Base-by-base conservation (phyloP, 768 basidiomycete species). In the Pleurotus cornucopiae region DNA sequence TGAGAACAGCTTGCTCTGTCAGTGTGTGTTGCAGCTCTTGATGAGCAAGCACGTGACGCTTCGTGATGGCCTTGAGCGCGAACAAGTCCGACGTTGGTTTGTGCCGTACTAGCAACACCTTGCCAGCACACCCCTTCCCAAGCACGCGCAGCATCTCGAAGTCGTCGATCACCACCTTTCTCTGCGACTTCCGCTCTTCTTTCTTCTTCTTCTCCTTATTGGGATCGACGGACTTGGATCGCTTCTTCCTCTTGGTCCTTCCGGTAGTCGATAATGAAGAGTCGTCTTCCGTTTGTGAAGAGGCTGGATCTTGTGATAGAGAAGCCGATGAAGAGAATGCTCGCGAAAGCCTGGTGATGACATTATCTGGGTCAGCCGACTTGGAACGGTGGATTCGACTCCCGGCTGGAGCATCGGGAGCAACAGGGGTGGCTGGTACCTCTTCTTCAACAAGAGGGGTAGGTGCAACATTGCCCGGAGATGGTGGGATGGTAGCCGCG, bases 111-210 rank as follows among this genome's bases (percentile, higher is more conserved):
- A 98, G 83, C 40, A 98, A 73, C 14, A 98, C 96, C 70, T 98
- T 97, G 47, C 96, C 97, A 3, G 97, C 96, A 66, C 95, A 98
- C 1, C 97, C 97, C 72, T 94, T 97, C 14, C 97, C 97, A 11
- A 99, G 75, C 30, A 98, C 96, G 13, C 93, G 83, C 80, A 98
- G 86, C 84, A 98, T 91, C 74, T 98, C 94, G 68, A 99, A 99
- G 73, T 98, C 94, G 61, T 92, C 83, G 57, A 98, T 81, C 44
- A 77, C 74, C 34, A 93, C 89, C 70, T 93, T 92, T 53, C 84
- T 80, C 56, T 82, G 86, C 64, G 82, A 82, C 64, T 80, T 82
- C 68, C 69, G 76, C 23, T 69, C 73, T 54, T 78, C 76, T 38
- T 41, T 53, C 64, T 80, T 82, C 68, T 70, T 77, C 23, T 69